These are phyloP conservation scores for Heracleum sosnowskyi DNA, from an alignment of 129 eudicot genomes.

Conservation along the genomic window DNA sequence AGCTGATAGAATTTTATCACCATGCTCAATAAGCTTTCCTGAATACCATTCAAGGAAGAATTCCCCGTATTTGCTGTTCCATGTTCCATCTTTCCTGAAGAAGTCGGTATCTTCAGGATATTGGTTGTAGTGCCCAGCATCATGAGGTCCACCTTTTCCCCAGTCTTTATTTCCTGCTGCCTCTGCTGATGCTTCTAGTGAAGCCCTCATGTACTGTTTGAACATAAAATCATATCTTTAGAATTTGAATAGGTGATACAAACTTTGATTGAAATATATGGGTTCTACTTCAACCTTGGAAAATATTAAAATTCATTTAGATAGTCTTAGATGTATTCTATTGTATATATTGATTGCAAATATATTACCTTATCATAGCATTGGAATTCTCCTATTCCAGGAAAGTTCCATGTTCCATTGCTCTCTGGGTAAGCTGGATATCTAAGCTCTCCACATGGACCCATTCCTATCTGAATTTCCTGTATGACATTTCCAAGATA, in stretches of 20 bases:
- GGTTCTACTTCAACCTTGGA: not conserved
- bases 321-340: not conserved
- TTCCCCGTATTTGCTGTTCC: constrained; percentile 76
- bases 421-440: constrained; percentile 99
- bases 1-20: constrained; percentile 56
- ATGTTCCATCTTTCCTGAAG: constrained; percentile 65
- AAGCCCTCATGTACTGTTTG: constrained; percentile 87
- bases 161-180: constrained; percentile 56
- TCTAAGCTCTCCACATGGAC: constrained; percentile 97
- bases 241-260: not conserved
- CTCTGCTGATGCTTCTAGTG: constrained; percentile 76
- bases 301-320: not conserved
- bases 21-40: constrained; percentile 68
- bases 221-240: not conserved
- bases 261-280: not conserved
- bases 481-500: constrained; percentile 72
- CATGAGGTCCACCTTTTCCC: constrained; percentile 86
- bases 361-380: constrained; percentile 81
- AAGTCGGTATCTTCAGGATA: constrained; percentile 88
- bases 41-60: constrained; percentile 93
- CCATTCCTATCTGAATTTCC: constrained; percentile 99
- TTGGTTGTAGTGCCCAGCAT: constrained; percentile 81
- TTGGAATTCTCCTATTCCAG: constrained; percentile 97
- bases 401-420: constrained; percentile 95
- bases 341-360: not conserved